Percentiles rank a stretch among this genome's conserved stretches.
Evolutionary conservation across 257 asterid species (phyloP).

Genomic region (Nicotiana obtusifolia): DNA sequence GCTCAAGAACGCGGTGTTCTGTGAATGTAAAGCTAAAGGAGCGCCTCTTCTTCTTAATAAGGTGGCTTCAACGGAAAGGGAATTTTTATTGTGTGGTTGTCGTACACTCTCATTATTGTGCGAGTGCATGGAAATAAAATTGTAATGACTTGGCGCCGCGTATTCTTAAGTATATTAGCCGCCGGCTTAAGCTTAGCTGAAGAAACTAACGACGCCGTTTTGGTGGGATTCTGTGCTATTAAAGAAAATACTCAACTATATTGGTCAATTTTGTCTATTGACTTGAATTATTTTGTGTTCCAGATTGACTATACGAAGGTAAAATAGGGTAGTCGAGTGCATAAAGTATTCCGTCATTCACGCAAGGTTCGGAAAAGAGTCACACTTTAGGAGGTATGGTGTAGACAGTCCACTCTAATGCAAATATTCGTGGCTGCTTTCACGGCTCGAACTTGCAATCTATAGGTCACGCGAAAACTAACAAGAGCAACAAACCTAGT

Average conservation of each 20-base stretch:
- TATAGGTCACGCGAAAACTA: too few relatives aligned
- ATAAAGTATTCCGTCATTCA: too few relatives aligned
- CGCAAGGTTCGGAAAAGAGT: fast-evolving
- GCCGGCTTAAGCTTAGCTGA: background rate
- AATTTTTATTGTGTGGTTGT: constrained; percentile 7
- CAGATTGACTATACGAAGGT: too few relatives aligned
- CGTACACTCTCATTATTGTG: background rate
- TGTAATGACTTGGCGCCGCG: constrained; percentile 14
- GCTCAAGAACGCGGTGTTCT: background rate
- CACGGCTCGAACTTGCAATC: fast-evolving
- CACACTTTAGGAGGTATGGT: too few relatives aligned
- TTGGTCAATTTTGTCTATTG: too few relatives aligned
- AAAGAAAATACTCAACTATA: too few relatives aligned
- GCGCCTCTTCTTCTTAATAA: background rate
- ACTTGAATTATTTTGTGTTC: too few relatives aligned
- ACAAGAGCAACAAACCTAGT: too few relatives aligned
- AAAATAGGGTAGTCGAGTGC: too few relatives aligned
- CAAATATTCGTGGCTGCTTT: too few relatives aligned
- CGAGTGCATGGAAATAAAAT: background rate
- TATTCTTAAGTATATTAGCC: background rate
- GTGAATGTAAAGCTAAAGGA: background rate
- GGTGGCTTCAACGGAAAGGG: constrained; percentile 4
- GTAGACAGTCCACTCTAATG: too few relatives aligned
- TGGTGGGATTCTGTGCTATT: background rate
- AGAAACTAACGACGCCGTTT: background rate